Base-by-base conservation (phyloP, 108 stramenopile species). In the Nitzschia sp. region DNA sequence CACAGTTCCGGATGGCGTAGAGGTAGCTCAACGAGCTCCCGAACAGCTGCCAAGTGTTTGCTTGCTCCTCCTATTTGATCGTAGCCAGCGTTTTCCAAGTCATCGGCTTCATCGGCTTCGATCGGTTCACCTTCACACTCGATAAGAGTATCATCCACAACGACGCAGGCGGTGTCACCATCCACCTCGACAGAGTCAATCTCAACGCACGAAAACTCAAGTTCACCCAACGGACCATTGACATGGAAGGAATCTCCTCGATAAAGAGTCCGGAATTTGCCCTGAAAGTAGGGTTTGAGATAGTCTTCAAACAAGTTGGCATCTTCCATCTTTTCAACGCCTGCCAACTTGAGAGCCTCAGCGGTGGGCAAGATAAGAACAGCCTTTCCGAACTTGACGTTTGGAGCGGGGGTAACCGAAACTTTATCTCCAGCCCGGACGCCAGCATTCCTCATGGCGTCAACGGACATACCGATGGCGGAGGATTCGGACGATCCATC, bases 1-100 rank as follows among this genome's bases (percentile, higher is more conserved):
- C 96, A 99, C 28, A 98, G 84, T 76, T 97, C 98, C 0, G 99
- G 96, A 67, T 97, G 96, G 45, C 92, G 86, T 29, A 99, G 80
- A 23, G 99, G 99, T 27, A 97, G 91, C 70, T 98, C 97, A 3
- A 99, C 96, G 35, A 97, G 83, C 71, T 99, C 99, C 67, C 95
- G 86, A 31, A 99, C 90, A 53, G 96, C 97, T 9, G 95, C 90
- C 73, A 98, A 85, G 52, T 97, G 97, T 45, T 93, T 91, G 69
- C 87, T 84, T n/a, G 96, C 89, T 53, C 99, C 97, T 35, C 97
- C 99, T 33, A 99, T 96, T 58, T 95, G 91, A 66, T 96, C 96
- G 82, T 98, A 99, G 58, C 92, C 92, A 47, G 97, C 95, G 66
- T 95, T 91, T 41, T 97, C 97, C 57, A 97, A 80, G 76, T 97